phyloP scores from a whole-genome alignment of 352 stramenopile species.

The Globisporangium perplexum region DNA sequence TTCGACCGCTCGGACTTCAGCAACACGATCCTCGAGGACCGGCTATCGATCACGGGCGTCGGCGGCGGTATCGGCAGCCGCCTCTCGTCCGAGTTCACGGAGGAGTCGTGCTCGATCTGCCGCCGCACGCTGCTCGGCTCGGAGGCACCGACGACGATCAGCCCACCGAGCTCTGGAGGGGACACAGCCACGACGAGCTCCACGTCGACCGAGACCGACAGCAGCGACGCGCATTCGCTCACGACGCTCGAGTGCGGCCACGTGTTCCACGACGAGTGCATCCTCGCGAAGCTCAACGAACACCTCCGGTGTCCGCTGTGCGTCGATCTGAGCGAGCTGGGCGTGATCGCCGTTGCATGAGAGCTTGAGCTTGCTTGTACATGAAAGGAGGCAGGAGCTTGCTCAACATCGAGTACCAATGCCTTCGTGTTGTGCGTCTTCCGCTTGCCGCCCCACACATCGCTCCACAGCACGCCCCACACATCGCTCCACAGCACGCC shows the following conservation, averaged over 20 bases:
- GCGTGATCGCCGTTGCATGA: background rate
- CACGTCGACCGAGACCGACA: constrained; percentile 17
- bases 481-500: background rate
- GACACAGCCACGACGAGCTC: constrained; percentile 15
- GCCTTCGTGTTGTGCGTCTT: no score
- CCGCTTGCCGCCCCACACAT: no score
- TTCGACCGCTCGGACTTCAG: constrained; percentile 64
- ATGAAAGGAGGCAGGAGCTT: no score
- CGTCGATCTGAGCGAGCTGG: background rate
- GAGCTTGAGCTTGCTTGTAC: background rate
- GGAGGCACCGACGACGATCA: constrained; percentile 29
- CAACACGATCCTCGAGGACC: constrained; percentile 49
- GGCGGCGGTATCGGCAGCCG: constrained; percentile 16
- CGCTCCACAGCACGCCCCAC: background rate
- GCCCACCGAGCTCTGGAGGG: constrained; percentile 18
- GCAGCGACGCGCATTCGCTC: constrained; percentile 35
- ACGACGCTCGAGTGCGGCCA: constrained; percentile 78
- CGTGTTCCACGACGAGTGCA: constrained; percentile 86
- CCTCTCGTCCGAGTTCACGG: constrained; percentile 13
- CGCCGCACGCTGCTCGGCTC: constrained; percentile 24
- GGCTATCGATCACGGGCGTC: constrained; percentile 29
- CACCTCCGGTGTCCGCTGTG: constrained; percentile 63
- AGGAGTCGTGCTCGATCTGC: constrained; percentile 61
- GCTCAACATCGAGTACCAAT: no score
- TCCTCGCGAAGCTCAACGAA: constrained; percentile 78